Conservation (phyloP, 169 alveolate species). For the Plasmodium reichenowi region DNA sequence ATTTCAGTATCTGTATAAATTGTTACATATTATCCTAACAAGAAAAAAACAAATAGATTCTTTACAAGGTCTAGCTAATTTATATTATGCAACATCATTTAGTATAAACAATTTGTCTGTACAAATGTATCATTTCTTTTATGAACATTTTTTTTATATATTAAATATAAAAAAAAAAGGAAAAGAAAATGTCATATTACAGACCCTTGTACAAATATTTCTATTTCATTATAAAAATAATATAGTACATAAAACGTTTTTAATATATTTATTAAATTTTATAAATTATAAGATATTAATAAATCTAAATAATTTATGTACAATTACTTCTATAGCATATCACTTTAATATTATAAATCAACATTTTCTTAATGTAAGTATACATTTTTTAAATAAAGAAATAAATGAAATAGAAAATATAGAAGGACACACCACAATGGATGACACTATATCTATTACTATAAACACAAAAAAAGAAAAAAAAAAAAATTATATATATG, state of each 20-base stretch:
- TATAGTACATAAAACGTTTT: conserved; percentile 16
- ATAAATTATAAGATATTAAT: neutral
- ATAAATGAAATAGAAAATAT: neutral
- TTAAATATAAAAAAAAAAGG: neutral
- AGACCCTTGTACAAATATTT: conserved; percentile 48
- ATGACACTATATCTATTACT: neutral
- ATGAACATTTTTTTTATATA: conserved; percentile 35
- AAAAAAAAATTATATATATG: neutral
- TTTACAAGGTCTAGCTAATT: conserved; percentile 55
- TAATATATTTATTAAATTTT: conserved; percentile 10
- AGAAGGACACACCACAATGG: neutral
- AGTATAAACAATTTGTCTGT: conserved; percentile 37
- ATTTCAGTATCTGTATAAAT: neutral
- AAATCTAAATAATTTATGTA: conserved; percentile 13
- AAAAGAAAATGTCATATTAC: conserved; percentile 13
- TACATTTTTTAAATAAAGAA: conserved; percentile 13
- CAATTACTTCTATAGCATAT: conserved; percentile 28
- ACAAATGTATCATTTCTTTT: conserved; percentile 27
- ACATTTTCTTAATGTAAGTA: conserved; percentile 5
- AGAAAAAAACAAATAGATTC: conserved; percentile 57
- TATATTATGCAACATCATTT: conserved; percentile 18
- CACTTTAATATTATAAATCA: conserved; percentile 41
- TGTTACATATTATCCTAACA: conserved; percentile 15
- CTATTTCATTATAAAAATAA: conserved; percentile 54
- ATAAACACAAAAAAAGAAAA: neutral